phyloP scores from a whole-genome alignment of 208 protist genomes.

The Wallacemonas sp. region DNA sequence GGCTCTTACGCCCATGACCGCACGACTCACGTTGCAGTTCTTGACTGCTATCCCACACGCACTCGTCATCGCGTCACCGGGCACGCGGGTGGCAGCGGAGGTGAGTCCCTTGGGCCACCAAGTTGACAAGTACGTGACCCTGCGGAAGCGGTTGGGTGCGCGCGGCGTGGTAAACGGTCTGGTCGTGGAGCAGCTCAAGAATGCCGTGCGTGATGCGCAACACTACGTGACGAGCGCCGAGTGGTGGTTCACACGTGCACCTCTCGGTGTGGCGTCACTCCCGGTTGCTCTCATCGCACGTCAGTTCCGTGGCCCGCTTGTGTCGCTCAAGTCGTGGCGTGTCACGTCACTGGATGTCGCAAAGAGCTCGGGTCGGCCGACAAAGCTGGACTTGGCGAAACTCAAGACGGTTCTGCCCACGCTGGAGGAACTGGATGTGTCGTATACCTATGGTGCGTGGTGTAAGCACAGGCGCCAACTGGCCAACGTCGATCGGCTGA shows the following conservation, averaged over 20 bases:
- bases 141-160: neutral
- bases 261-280: neutral
- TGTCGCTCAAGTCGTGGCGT: neutral
- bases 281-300: neutral
- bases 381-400: neutral
- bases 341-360: neutral
- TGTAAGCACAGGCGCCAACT: neutral
- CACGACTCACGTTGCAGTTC: neutral
- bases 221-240: neutral
- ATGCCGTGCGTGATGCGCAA: neutral
- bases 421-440: neutral
- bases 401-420: neutral
- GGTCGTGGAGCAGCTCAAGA: neutral
- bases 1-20: too few species aligned
- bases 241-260: neutral
- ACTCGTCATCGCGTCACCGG: neutral
- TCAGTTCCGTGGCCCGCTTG: neutral
- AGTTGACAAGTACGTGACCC: neutral
- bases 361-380: neutral
- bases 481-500: neutral
- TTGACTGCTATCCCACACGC: neutral
- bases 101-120: neutral
- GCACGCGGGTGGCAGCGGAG: neutral
- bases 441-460: neutral
- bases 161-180: neutral